Conservation (phyloP, 306 rosid species). For the Abrus precatorius region DNA sequence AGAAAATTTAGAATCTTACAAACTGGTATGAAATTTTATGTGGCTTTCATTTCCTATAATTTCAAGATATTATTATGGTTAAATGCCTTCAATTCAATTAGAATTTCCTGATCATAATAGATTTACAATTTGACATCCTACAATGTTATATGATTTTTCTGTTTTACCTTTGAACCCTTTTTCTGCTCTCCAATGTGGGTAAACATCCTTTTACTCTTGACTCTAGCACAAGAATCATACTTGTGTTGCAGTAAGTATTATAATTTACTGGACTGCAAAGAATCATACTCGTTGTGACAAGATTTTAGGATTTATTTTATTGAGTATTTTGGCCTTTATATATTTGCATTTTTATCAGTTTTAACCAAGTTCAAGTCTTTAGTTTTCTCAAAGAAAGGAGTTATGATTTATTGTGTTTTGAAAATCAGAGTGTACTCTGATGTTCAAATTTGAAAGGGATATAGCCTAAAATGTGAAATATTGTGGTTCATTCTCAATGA, state of each 20-base stretch:
- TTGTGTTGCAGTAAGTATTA: background rate
- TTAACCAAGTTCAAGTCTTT: background rate
- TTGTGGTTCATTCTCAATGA: constrained; percentile 3
- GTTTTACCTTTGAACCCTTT: background rate
- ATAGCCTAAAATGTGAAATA: background rate
- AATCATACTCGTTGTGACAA: background rate
- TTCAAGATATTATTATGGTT: background rate
- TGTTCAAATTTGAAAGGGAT: constrained; percentile 10
- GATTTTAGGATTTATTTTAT: constrained; percentile 15
- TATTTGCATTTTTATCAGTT: background rate
- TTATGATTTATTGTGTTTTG: constrained; percentile 12
- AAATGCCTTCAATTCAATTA: constrained; percentile 4
- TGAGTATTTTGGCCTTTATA: background rate
- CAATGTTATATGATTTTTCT: background rate
- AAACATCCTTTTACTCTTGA: constrained; percentile 16
- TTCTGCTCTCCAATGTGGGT: background rate
- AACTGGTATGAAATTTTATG: constrained; percentile 63
- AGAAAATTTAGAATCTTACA: constrained; percentile 78
- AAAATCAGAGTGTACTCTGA: constrained; percentile 16
- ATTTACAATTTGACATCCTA: background rate
- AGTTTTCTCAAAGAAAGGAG: constrained; percentile 24
- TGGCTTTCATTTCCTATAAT: constrained; percentile 21
- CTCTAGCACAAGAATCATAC: background rate
- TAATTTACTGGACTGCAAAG: background rate
- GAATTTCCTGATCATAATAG: background rate